Percentiles rank a stretch among this genome's conserved stretches.
Evolutionary conservation across 441 rosid genomes (phyloP).

Genomic region (Isatis lusitanica): DNA sequence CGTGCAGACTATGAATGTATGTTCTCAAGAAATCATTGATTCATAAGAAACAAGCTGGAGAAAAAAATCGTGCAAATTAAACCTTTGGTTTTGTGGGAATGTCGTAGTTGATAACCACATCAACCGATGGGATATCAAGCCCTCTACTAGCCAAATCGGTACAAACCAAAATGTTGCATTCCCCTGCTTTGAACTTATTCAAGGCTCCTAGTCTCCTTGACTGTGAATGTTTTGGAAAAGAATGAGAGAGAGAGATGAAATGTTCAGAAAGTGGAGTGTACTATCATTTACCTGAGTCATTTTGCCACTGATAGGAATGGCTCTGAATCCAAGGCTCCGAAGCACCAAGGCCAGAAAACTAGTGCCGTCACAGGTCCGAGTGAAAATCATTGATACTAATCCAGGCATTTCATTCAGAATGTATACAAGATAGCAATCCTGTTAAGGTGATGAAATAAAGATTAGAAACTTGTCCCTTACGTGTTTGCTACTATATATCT

Average conservation of each 20-base stretch:
- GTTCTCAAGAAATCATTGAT: conserved; percentile 5
- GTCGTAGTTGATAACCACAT: conserved; percentile 70
- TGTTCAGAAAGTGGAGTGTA: neutral
- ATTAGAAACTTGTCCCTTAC: neutral
- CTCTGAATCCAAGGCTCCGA: conserved; percentile 86
- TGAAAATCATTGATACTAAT: conserved; percentile 84
- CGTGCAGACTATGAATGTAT: neutral
- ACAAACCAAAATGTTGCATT: conserved; percentile 87
- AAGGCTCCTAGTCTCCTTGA: conserved; percentile 92
- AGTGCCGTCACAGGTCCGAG: conserved; percentile 91
- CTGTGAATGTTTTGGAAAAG: conserved; percentile 39
- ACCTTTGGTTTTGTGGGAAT: conserved; percentile 66
- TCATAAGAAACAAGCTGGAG: neutral
- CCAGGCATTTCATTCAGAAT: conserved; percentile 73
- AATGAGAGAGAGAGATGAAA: conserved; percentile 6
- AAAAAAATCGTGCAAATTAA: neutral
- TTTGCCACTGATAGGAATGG: conserved; percentile 95
- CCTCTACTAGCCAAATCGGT: conserved; percentile 99
- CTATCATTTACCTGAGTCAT: conserved; percentile 78
- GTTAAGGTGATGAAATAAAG: neutral
- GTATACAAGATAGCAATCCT: conserved; percentile 86
- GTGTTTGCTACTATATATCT: neutral
- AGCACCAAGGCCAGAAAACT: conserved; percentile 69
- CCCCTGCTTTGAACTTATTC: conserved; percentile 93
- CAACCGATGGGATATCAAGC: conserved; percentile 97